phyloP scores from a whole-genome alignment of 129 eudicot genomes.

The Ambrosia artemisiifolia region DNA sequence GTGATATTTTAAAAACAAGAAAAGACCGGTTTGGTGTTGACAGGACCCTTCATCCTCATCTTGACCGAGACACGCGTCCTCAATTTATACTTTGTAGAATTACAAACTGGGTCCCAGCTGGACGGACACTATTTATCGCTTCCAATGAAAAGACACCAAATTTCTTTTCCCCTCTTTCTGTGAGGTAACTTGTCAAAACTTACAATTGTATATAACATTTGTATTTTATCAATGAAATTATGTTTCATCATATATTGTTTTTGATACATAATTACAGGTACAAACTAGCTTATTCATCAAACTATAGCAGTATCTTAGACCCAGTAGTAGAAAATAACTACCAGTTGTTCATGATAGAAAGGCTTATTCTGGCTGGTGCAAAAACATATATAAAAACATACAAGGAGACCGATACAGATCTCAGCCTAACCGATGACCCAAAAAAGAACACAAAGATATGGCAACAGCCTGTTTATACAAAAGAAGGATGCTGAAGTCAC shows the following conservation, averaged over 20 bases:
- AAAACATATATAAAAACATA: slow-evolving; percentile 69
- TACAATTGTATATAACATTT: not conserved
- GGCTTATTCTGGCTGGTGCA: slow-evolving; percentile 78
- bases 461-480: slow-evolving; percentile 76
- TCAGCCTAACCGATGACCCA: slow-evolving; percentile 93
- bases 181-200: slow-evolving; percentile 42
- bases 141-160: slow-evolving; percentile 88
- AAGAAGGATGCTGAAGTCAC: slow-evolving; percentile 46
- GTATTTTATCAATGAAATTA: not conserved
- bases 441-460: slow-evolving; percentile 83
- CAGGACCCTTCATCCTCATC: slow-evolving; percentile 78
- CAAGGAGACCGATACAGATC: slow-evolving; percentile 65
- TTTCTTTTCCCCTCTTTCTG: slow-evolving; percentile 80
- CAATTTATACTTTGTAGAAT: slow-evolving; percentile 86
- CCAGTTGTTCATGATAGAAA: slow-evolving; percentile 88
- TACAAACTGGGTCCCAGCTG: slow-evolving; percentile 75
- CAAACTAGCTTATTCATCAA: slow-evolving; percentile 87
- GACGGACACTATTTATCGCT: slow-evolving; percentile 76
- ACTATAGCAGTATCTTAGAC: slow-evolving; percentile 68
- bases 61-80: slow-evolving; percentile 87
- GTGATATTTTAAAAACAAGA: slow-evolving; percentile 83
- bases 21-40: slow-evolving; percentile 84
- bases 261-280: slow-evolving; percentile 46
- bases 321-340: slow-evolving; percentile 78
- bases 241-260: not conserved